Base-by-base conservation (phyloP, 2,329 filamentous ascomycete genomes). In the Cercospora brassicicola region DNA sequence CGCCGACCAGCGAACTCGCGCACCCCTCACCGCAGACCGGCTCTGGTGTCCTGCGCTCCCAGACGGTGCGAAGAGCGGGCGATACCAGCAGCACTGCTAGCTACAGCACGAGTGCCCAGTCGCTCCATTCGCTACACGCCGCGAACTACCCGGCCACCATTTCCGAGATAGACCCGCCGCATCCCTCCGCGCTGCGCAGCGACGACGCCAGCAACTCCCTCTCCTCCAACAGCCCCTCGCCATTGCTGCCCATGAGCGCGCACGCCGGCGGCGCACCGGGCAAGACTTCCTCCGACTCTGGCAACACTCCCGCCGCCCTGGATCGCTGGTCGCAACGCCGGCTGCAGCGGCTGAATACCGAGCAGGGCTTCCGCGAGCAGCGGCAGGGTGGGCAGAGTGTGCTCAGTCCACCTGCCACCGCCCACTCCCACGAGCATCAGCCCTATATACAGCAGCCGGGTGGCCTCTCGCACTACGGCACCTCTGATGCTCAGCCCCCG, bases 281-380 rank as follows among this genome's bases (percentile, higher is more conserved):
- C 45, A 78, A 77, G 71, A 76, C 73, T 45, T 79, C 78, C 70
- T 76, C 76, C 67, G 77, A 78, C 68, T 76, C 73, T 64, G 76
- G 76, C 67, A 65, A 67, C 51, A 60, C 69, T 30, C 59, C 69
- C 65, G 62, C 31, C 48, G 74, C 70, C 61, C 72, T 76, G 73
- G 77, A 79, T 73, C 76, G 78, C 65, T 79, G 75, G 74, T 76
- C 76, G 67, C 76, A 79, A 70, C 74, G 78, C 64, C 76, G 77
- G 59, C 73, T 79, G 75, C 77, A 79, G 73, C 76, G 78, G 67
- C 70, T 79, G 67, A 78, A 79, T 65, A 79, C 78, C 66, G 78
- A 79, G 76, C 76, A 78, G 68, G 77, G 76, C 69, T 79, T 79
- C 70, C 73, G 78, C 56, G 77, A 79, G 71, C 77, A 79, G 72